A percentile compares a stretch with the other conserved stretches of the same genome.
phyloP scores from a whole-genome alignment of 2,329 filamentous ascomycete genomes.

The Elsinoe fawcettii region DNA sequence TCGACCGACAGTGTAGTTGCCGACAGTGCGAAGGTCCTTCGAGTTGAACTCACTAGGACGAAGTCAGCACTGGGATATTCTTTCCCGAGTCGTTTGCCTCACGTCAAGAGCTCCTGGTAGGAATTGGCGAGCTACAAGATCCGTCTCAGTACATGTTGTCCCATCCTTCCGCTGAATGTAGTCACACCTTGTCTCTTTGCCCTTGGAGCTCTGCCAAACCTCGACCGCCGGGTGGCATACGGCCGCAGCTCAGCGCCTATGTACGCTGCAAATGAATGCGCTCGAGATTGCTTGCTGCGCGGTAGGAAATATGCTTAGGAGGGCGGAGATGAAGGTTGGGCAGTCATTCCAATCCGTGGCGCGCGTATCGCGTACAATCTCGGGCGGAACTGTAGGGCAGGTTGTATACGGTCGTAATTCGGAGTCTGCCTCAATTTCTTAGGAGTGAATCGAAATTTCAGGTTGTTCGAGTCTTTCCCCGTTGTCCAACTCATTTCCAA shows the following conservation, averaged over 20 bases:
- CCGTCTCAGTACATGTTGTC: constrained; percentile 15
- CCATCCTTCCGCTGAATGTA: neutral
- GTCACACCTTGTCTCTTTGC: constrained; percentile 29
- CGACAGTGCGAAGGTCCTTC: constrained; percentile 82
- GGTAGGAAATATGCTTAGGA: neutral
- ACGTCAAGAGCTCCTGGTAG: constrained; percentile 94
- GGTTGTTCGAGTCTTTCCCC: neutral
- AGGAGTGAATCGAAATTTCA: neutral
- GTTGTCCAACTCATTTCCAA: constrained; percentile 14
- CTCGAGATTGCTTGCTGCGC: neutral
- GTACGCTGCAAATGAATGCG: neutral
- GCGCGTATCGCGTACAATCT: neutral
- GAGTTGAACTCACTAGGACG: constrained; percentile 77
- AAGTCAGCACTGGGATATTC: constrained; percentile 17
- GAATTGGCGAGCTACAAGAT: constrained; percentile 76
- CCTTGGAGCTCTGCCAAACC: constrained; percentile 30
- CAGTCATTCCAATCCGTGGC: neutral
- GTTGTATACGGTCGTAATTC: neutral
- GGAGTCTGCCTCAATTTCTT: neutral
- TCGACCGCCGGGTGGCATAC: constrained; percentile 29
- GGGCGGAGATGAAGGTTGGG: neutral
- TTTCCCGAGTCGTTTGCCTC: constrained; percentile 36
- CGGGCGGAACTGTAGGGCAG: neutral
- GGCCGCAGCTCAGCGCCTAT: constrained; percentile 2
- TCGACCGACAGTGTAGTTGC: constrained; percentile 85